Conservation (phyloP, 768 basidiomycete species). For the Mycena leptocephala region DNA sequence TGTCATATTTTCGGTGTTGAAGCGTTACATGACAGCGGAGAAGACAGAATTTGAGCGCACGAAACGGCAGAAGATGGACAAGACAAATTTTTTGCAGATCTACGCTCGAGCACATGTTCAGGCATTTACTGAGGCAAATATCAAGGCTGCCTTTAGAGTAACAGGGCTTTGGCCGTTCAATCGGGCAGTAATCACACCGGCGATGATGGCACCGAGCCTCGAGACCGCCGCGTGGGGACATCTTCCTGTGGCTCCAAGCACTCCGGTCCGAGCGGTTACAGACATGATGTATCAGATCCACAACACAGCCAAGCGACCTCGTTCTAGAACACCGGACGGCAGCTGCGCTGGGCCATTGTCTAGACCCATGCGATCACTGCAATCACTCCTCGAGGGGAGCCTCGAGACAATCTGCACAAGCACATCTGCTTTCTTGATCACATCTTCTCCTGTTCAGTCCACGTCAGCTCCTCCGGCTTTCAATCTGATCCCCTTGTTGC, state of each 20-base stretch:
- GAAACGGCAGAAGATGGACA: constrained; percentile 43
- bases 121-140: constrained; percentile 49
- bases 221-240: constrained; percentile 41
- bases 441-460: constrained; percentile 27
- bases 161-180: constrained; percentile 60
- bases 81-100: constrained; percentile 55
- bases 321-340: not conserved
- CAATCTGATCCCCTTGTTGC: not conserved
- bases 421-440: constrained; percentile 8
- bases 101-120: constrained; percentile 50
- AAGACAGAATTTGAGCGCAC: constrained; percentile 30
- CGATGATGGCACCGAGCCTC: constrained; percentile 54
- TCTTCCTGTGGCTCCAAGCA: constrained; percentile 43
- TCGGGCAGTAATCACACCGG: constrained; percentile 47
- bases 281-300: not conserved
- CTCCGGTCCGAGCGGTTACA: constrained; percentile 18
- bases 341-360: not conserved
- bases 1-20: constrained; percentile 52
- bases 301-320: not conserved
- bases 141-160: constrained; percentile 54
- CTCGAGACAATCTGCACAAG: not conserved
- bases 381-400: not conserved
- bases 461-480: not conserved
- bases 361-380: not conserved
- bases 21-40: constrained; percentile 44